Conservation (phyloP, 2,329 filamentous ascomycete genomes). For the Pestalotiopsis fici region DNA sequence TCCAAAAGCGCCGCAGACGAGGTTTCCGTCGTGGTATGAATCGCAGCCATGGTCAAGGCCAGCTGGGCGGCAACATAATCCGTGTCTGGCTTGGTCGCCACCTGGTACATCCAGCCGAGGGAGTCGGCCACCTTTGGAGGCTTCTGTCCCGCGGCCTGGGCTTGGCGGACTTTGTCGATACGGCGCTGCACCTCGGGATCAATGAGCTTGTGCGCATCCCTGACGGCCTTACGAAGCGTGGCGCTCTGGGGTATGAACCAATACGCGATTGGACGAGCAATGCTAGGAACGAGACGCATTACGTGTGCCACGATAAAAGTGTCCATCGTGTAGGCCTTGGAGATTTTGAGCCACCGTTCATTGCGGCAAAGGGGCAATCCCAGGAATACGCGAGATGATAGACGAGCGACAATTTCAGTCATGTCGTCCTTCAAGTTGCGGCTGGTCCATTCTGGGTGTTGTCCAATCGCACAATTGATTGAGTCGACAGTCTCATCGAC, state of each 20-base stretch:
- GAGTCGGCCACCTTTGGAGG: conserved; percentile 36
- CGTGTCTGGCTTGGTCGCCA: conserved; percentile 27
- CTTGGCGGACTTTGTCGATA: conserved; percentile 24
- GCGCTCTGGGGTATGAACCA: conserved; percentile 42
- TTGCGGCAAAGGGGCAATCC: conserved; percentile 46
- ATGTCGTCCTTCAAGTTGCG: conserved; percentile 35
- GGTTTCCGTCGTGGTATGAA: conserved; percentile 42
- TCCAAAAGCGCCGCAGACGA: conserved; percentile 40
- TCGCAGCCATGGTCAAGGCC: conserved; percentile 36
- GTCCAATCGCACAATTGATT: conserved; percentile 31
- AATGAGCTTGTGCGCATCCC: conserved; percentile 36
- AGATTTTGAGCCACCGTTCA: conserved; percentile 45
- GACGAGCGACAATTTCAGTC: conserved; percentile 44
- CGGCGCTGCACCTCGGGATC: conserved; percentile 30
- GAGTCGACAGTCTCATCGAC: conserved; percentile 14
- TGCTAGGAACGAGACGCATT: conserved; percentile 40
- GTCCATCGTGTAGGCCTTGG: conserved; percentile 41
- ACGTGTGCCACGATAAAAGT: conserved; percentile 33
- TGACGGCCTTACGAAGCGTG: conserved; percentile 36
- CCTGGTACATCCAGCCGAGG: conserved; percentile 44
- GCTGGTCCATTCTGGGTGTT: conserved; percentile 38
- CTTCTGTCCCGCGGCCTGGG: conserved; percentile 24
- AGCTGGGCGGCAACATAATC: conserved; percentile 36
- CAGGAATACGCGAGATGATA: conserved; percentile 51
- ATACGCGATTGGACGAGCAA: conserved; percentile 41